Base-by-base conservation (phyloP, 2,329 filamentous ascomycete genomes). In the Calycina herbarum region DNA sequence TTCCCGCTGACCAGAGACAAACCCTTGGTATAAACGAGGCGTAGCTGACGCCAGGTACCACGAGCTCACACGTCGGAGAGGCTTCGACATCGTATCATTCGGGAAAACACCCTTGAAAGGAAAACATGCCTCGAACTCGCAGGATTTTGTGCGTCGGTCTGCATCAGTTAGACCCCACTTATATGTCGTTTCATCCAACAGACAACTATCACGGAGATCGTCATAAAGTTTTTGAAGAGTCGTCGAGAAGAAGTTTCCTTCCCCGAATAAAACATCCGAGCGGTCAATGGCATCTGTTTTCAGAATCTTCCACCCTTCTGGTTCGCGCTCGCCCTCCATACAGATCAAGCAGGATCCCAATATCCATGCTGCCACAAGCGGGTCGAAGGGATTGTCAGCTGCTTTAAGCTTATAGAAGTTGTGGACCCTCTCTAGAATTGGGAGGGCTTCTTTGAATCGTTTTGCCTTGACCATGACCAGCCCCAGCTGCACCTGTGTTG, bases 41-140 rank as follows among this genome's bases (percentile, higher is more conserved):
- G 15, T 27, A 11, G 58, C 58, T 38, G 58, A 20, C n/a, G 24
- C 38, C 38, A 60, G 35, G n/a, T 60, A 42, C 58, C 58, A 60
- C 3, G 33, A 60, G 17, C 27, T 42, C 7, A 24, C 31, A 13
- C 58, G 58, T 27, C 20, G 17, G 5, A 42, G 35, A n/a, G 58
- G 24, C 4, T 7, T 17, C 10, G 58, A 13, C 2, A 20, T 24
- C 20, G 4, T 40, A 24, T 20, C 8, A 42, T 15, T 38, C 5
- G n/a, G 7, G 1, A 38, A 38, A 38, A 5, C 35, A 11, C 8
- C 7, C 4, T 6, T 11, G 29, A 33, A 38, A 59, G 27, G 57
- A 33, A 42, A 60, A 24, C n/a, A 27, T n/a, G 3, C 27, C 40
- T 60, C 58, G n/a, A 60, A 60, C 31, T 60, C 58, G 15, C 58